Conservation (phyloP, 1,284 basidiomycete species). For the Puccinia polysora region DNA sequence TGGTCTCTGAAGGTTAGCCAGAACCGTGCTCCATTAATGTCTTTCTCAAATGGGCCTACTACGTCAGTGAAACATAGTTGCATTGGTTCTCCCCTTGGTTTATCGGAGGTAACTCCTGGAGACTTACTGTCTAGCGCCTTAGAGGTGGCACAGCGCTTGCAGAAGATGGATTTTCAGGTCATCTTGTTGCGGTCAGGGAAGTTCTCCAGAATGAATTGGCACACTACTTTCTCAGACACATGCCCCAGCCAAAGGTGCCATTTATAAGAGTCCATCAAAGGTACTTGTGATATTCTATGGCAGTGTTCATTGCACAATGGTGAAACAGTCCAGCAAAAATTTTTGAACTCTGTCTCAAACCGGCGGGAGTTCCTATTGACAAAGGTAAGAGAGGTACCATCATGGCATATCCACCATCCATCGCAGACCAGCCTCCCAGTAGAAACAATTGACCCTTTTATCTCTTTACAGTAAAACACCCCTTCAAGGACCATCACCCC, state of each 20-base stretch:
- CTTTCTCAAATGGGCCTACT: background rate
- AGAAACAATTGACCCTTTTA: background rate
- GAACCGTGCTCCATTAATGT: background rate
- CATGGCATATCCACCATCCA: background rate
- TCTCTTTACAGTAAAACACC: background rate
- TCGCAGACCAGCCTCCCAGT: background rate
- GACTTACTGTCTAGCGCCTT: background rate
- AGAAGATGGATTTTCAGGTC: background rate
- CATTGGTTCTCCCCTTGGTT: background rate
- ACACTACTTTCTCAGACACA: background rate
- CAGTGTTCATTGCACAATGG: background rate
- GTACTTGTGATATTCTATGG: background rate
- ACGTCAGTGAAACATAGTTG: background rate
- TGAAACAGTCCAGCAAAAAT: background rate
- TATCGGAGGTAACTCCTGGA: background rate
- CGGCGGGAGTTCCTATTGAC: background rate
- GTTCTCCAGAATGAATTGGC: background rate
- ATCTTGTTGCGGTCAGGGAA: background rate
- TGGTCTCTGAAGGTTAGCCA: background rate
- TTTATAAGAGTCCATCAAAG: background rate
- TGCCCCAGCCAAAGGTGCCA: slow-evolving; percentile 14
- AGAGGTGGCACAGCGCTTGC: slow-evolving; percentile 6
- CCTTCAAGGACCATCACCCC: background rate
- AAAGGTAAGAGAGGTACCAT: background rate
- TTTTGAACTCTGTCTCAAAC: background rate